Evolutionary conservation across 2,329 filamentous ascomycete species (phyloP).

Genomic region (Aspergillus sclerotialis): DNA sequence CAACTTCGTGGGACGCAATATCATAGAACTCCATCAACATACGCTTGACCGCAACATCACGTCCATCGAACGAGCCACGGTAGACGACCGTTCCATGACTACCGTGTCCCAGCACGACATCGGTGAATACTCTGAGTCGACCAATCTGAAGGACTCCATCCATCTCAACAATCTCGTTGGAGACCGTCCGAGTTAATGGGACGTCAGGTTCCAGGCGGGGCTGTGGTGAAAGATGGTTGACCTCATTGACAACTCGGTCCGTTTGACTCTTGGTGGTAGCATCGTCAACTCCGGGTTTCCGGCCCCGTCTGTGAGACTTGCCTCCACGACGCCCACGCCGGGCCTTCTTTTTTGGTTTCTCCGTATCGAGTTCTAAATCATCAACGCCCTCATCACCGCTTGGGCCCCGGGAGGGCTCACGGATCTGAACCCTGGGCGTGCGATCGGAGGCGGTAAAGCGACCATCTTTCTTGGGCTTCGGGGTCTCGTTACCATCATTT

Average conservation of each 20-base stretch:
- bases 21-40: slow-evolving; percentile 96
- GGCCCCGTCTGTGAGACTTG: slow-evolving; percentile 52
- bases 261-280: slow-evolving; percentile 53
- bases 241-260: slow-evolving; percentile 52
- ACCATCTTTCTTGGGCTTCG: slow-evolving; percentile 18
- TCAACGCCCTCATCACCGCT: slow-evolving; percentile 27
- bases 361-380: slow-evolving; percentile 22
- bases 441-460: slow-evolving; percentile 14
- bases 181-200: slow-evolving; percentile 47
- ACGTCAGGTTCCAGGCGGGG: slow-evolving; percentile 56
- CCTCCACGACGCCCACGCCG: slow-evolving; percentile 68
- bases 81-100: slow-evolving; percentile 98
- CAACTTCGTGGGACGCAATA: slow-evolving; percentile 89
- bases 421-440: slow-evolving; percentile 33
- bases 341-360: slow-evolving; percentile 59
- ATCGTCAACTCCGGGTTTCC: slow-evolving; percentile 47
- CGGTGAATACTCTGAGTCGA: slow-evolving; percentile 53
- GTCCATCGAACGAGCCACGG: slow-evolving; percentile 86
- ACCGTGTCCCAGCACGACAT: slow-evolving; percentile 61
- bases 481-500: slow-evolving; percentile 20
- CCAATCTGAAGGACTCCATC: slow-evolving; percentile 58
- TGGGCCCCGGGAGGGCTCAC: slow-evolving; percentile 28
- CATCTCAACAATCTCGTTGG: slow-evolving; percentile 48
- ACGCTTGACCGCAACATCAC: slow-evolving; percentile 89
- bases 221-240: slow-evolving; percentile 37